Percentiles rank a stretch among this genome's conserved stretches.
Evolutionary conservation across 2,329 filamentous ascomycete genomes (phyloP).

Genomic region (Apiospora kogelbergensis): DNA sequence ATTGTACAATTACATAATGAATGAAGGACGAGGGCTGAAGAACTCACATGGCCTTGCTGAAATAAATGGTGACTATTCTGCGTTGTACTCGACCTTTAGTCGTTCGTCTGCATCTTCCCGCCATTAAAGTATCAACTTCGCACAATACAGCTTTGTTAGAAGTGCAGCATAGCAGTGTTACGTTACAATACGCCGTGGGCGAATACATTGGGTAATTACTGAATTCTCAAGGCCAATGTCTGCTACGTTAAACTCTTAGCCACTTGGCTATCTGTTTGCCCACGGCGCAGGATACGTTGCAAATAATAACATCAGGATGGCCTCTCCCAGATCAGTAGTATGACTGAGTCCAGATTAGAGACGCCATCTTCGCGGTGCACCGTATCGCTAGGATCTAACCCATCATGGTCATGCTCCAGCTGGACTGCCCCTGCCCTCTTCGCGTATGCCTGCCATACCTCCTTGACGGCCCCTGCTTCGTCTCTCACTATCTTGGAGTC

Average conservation of each 20-base stretch:
- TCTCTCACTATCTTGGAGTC: conserved; percentile 33
- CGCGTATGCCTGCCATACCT: conserved; percentile 48
- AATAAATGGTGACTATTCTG: background rate
- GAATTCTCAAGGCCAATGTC: background rate
- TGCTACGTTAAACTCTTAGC: background rate
- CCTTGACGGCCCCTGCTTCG: conserved; percentile 29
- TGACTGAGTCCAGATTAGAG: conserved; percentile 37
- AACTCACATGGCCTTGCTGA: background rate
- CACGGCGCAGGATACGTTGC: too few species aligned
- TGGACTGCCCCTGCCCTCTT: conserved; percentile 26
- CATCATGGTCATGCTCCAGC: conserved; percentile 19
- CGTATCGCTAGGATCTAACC: conserved; percentile 18
- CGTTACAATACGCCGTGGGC: background rate
- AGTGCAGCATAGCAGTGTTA: background rate
- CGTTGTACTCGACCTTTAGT: background rate
- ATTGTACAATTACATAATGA: conserved; percentile 10
- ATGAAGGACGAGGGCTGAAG: background rate
- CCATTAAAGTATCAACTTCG: background rate
- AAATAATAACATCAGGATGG: conserved; percentile 7
- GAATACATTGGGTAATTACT: background rate
- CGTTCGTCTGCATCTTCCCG: background rate
- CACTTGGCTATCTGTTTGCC: background rate
- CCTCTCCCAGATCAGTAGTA: conserved; percentile 41
- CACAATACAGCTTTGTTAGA: background rate
- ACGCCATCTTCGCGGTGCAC: conserved; percentile 25